Conservation (phyloP, 2,329 filamentous ascomycete species). For the Aschersonia sp. region DNA sequence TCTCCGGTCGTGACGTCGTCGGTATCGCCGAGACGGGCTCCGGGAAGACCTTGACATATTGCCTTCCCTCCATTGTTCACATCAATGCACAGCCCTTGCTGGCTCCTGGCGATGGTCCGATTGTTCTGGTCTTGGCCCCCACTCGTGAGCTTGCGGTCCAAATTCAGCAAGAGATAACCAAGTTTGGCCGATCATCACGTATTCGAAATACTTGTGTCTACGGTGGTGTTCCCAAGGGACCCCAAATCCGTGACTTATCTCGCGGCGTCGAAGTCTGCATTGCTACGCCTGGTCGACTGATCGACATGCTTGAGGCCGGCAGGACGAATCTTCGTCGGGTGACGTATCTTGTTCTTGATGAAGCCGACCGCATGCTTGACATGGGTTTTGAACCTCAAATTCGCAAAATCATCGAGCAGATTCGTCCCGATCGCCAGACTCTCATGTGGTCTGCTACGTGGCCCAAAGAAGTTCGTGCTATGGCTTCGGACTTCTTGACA, state of each 20-base stretch:
- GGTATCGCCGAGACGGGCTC: conserved; percentile 99
- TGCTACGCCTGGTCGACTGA: conserved; percentile 91
- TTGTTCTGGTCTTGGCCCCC: conserved; percentile 88
- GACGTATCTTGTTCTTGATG: conserved; percentile 94
- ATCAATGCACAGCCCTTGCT: conserved; percentile 98
- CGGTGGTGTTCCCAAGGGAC: conserved; percentile 94
- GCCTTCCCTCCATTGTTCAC: conserved; percentile 93
- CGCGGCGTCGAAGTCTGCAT: conserved; percentile 98
- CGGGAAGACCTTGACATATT: conserved; percentile 98
- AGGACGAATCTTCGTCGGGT: conserved; percentile 97
- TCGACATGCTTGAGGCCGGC: conserved; percentile 95
- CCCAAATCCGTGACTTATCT: conserved; percentile 87
- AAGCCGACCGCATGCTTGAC: conserved; percentile 98
- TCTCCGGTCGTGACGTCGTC: conserved; percentile 93
- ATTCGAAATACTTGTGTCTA: conserved; percentile 99
- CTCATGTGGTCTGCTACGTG: conserved; percentile 99
- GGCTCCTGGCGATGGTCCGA: conserved; percentile 86
- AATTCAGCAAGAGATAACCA: conserved; percentile 97
- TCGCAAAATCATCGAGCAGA: conserved; percentile 95
- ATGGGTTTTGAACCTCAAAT: conserved; percentile 99
- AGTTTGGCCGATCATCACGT: conserved; percentile 93
- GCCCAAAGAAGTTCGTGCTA: conserved; percentile 93
- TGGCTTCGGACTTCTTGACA: conserved; percentile 79
- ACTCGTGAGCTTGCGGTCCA: conserved; percentile 97
- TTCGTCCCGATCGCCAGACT: conserved; percentile 94